phyloP scores from a whole-genome alignment of 2,329 filamentous ascomycete species.

The Leptodontidium sp. region DNA sequence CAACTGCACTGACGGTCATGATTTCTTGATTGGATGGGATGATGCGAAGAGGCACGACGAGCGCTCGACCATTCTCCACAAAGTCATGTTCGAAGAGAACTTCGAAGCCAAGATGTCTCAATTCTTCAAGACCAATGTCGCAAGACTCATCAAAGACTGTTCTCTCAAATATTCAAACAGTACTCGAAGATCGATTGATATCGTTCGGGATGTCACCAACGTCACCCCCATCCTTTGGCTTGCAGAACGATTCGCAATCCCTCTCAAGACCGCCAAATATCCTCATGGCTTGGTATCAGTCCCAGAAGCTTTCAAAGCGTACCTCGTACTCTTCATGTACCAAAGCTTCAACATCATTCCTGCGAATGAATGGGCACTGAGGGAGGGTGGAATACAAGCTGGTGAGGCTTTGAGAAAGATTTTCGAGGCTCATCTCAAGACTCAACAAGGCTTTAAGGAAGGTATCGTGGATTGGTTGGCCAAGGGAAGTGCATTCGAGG shows the following conservation, averaged over 20 bases:
- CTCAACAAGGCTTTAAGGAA: constrained; percentile 53
- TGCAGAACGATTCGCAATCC: constrained; percentile 57
- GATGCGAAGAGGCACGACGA: constrained; percentile 52
- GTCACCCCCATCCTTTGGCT: constrained; percentile 64
- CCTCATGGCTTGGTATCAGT: constrained; percentile 62
- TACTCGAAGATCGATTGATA: constrained; percentile 55
- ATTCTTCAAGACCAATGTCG: constrained; percentile 55
- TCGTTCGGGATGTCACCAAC: constrained; percentile 64
- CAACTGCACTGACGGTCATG: constrained; percentile 54
- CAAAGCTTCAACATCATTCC: constrained; percentile 62
- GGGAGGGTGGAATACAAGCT: constrained; percentile 53
- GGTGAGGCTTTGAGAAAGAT: constrained; percentile 51
- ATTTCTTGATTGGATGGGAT: constrained; percentile 57
- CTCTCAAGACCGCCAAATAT: constrained; percentile 68
- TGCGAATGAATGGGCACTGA: constrained; percentile 56
- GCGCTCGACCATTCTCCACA: constrained; percentile 53
- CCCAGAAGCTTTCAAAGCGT: constrained; percentile 56
- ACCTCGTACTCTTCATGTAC: constrained; percentile 57
- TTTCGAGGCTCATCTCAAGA: constrained; percentile 55
- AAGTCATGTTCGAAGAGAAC: constrained; percentile 53
- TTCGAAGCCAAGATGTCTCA: constrained; percentile 53
- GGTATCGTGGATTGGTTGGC: constrained; percentile 55
- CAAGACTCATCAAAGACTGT: constrained; percentile 54
- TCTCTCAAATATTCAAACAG: constrained; percentile 55
- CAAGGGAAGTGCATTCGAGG: constrained; percentile 57